Base-by-base conservation (phyloP, 176 grass and related monocot species). In the Lolium multiflorum region DNA sequence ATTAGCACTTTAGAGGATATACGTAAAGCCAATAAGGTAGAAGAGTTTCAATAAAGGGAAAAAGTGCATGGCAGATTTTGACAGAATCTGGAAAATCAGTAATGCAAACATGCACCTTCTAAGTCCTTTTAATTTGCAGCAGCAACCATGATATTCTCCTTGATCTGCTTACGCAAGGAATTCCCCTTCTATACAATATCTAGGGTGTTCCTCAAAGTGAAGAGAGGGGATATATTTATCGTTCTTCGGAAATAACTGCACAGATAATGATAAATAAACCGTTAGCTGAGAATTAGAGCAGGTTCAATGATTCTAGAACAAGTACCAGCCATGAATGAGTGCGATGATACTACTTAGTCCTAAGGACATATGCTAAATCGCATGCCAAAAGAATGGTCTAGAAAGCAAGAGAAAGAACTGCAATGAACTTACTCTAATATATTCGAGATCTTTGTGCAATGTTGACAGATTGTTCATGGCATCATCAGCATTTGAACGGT, bases 211-310 rank as follows among this genome's bases (percentile, higher is more conserved):
- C 92, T 94, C 69, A 90, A 89, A 24, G 74, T 22, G 54, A 99
- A 99, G 76, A 99, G 51, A 0, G 97, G 81, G 9, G 94, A 85
- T 2, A 78, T 93, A 99, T 88, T 93, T 96, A 51, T 96, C 94
- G 74, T 88, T 91, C 80, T 99, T 99, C 18, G 97, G 97, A 79
- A 96, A 96, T 81, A 99, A 99, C 97, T 99, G 81, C 71, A 90
- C 8, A 21, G 44, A 61, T 60, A 74, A 51, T 84, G 12, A 86
- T 65, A 86, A 26, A 87, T 41, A 75, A 75, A 83, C n/a, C 73
- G 48, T 93, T 47, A 74, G 57, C 8, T 90, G 46, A 74, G 46
- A 77, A 87, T 44, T 73, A 26, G 80, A 79, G 26, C 74, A 78
- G 58, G 50, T 74, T 80, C 35, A 78, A 89, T 68, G 44, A 41